These are phyloP conservation scores for Tylopilus sp. DNA, from an alignment of 768 basidiomycete genomes.

Conservation along the genomic window DNA sequence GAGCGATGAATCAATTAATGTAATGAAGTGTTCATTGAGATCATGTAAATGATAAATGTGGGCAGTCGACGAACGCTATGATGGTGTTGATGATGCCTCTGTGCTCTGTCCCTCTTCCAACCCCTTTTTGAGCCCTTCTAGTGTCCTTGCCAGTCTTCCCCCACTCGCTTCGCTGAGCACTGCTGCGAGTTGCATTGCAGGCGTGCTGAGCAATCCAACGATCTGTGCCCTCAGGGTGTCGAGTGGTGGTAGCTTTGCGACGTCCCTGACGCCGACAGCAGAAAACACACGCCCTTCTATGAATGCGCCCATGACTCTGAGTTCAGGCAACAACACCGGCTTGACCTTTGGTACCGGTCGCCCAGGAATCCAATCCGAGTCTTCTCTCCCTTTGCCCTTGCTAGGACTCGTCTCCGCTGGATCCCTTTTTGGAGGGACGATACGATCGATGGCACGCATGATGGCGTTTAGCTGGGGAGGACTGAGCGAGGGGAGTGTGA, in stretches of 20 bases:
- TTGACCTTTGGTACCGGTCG: constrained; percentile 59
- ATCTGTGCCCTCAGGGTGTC: constrained; percentile 78
- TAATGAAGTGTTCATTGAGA: too few relatives aligned
- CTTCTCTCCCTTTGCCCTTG: constrained; percentile 48
- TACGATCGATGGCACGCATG: constrained; percentile 62
- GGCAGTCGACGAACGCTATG: constrained; percentile 16
- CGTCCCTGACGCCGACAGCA: constrained; percentile 52
- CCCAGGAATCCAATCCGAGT: constrained; percentile 63
- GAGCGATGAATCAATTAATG: too few relatives aligned
- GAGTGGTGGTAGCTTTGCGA: constrained; percentile 74
- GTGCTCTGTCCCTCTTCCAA: constrained; percentile 47
- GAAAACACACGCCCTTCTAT: constrained; percentile 74
- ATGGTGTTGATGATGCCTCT: constrained; percentile 11
- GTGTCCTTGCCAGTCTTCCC: constrained; percentile 62
- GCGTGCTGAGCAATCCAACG: constrained; percentile 77
- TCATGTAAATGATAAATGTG: constrained; percentile 8
- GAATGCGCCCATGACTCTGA: constrained; percentile 74
- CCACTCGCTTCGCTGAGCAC: constrained; percentile 68
- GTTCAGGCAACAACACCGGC: constrained; percentile 55
- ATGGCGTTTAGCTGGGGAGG: constrained; percentile 70
- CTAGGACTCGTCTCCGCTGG: constrained; percentile 46
- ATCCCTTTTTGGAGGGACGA: constrained; percentile 55
- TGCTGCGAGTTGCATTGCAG: constrained; percentile 68
- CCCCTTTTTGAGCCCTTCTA: constrained; percentile 71
- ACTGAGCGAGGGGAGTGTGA: constrained; percentile 62